Evolutionary conservation across 108 stramenopile species (phyloP), one percentile per base, ranked within the genome.

Genomic region (Nitzschia putrida): DNA sequence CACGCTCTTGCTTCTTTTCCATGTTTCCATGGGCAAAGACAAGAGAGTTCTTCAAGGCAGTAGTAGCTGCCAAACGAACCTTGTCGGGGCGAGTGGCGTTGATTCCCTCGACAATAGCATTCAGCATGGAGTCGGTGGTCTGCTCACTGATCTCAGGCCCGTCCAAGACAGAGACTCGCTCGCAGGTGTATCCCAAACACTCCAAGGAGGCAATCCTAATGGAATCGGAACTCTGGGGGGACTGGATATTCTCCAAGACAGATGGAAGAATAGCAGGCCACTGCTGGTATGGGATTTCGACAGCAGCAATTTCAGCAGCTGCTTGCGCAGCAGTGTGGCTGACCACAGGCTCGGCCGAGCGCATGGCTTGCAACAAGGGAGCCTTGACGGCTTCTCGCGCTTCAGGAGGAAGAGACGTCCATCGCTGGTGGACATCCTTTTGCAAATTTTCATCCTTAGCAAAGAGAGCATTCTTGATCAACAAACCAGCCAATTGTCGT

Each of bases 21-120:
- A 98, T 96, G 66, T 98, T 98, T 54, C 80, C 83, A 34, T 87
- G 61, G 6, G 92, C 89, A 83, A 98, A 98, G 18, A 84, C 63
- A 9, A 98, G 72, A 45, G 94, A 95, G 83, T 97, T 97, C 21
- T 86, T 72, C 56, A 98, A 79, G 13, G 98, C 98, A 12, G 56
- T 76, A 10, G 92, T 85, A 6, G 97, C 98, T 12, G 96, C 94
- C 9, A 83, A 71, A n/a, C 98, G 75, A 56, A 97, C 85, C 29
- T 77, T 54, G 47, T 93, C 85, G 7, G 95, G 80, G 21, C 94
- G 77, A 58, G 88, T 85, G 25, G 81, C 61, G 16, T 85, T 78
- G 59, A 98, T 97, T n/a, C 96, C 97, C 72, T 97, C 95, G 11
- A 98, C 94, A 71, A 98, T 97, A 51, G 95, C 86, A 47, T 93